These are phyloP conservation scores for Tolypocladium tropicale DNA, from an alignment of 2,329 filamentous ascomycete genomes.

Conservation along the genomic window DNA sequence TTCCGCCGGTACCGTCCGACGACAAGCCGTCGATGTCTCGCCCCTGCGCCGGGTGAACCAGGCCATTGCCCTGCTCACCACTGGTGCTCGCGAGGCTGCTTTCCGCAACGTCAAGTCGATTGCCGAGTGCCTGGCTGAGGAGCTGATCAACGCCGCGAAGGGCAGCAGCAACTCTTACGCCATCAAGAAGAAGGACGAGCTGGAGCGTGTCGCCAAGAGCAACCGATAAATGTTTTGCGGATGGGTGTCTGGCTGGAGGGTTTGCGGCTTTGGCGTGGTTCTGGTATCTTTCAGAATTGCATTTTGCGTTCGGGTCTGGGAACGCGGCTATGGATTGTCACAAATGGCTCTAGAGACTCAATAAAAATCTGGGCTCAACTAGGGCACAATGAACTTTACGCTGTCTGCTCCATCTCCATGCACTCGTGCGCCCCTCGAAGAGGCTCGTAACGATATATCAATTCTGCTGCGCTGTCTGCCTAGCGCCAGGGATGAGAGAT, in stretches of 20 bases:
- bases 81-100: conserved; percentile 93
- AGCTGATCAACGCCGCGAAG: conserved; percentile 99
- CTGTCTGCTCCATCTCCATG: not conserved
- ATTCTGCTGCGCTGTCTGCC: too few relatives aligned
- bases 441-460: not conserved
- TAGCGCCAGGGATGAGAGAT: not conserved
- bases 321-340: conserved; percentile 34
- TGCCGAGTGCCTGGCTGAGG: conserved; percentile 98
- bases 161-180: conserved; percentile 99
- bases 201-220: conserved; percentile 99
- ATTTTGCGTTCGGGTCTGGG: conserved; percentile 36
- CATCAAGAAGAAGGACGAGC: conserved; percentile 99
- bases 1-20: conserved; percentile 97
- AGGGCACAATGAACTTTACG: conserved; percentile 23
- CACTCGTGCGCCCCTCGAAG: not conserved
- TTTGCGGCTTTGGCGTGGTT: conserved; percentile 32
- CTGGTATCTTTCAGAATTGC: conserved; percentile 36
- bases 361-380: conserved; percentile 31
- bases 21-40: conserved; percentile 99
- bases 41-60: conserved; percentile 99
- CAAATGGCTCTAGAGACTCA: conserved; percentile 31
- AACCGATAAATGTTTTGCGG: conserved; percentile 75
- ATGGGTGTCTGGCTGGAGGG: conserved; percentile 24
- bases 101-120: conserved; percentile 99
- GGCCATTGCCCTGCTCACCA: conserved; percentile 97